Base-by-base conservation (phyloP, 805 yeast species). In the Sungouiella blattae region DNA sequence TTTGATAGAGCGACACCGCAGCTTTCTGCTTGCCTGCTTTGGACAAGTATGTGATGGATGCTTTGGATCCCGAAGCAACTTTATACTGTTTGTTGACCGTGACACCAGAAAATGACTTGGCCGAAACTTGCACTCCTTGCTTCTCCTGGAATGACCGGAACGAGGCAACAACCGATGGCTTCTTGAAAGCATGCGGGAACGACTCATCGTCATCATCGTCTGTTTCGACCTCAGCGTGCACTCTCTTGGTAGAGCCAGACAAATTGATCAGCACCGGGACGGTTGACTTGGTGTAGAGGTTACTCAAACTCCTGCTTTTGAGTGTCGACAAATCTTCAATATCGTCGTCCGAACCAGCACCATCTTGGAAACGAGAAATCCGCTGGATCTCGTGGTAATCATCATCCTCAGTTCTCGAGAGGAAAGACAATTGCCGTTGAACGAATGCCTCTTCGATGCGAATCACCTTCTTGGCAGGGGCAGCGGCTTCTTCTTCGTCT, bases 11-110 rank as follows among this genome's bases (percentile, higher is more conserved):
- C 35, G 23, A 45, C 41, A 6, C 33, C 13, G 18, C 15, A 28
- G 56, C 57, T 28, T 23, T 18, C 22, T 20, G 22, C 17, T 30
- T 45, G 27, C 33, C 38, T 4, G 28, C 46, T 30, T 52, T 60
- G 8, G 80, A 74, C 50, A 76, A 52, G 36, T 72, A 73, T 30
- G 81, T 72, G 43, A 83, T 72, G 6, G 83, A 75, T 1, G 83
- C 76, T 41, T 68, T 73, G 4, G 75, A 61, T 6, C 81, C 75
- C 1, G 77, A 67, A 1, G 77, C 80, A 8, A 71, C 68, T 52
- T 69, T 78, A 48, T 76, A 75, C 18, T 72, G 67, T 22, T 73
- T 73, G 29, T 77, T 67, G 4, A 77, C 57, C 1, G 75, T 76
- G 13, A 80, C 83, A 5, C 73, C 72, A 15, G 63, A 51, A 41